A percentile compares a stretch with the other conserved stretches of the same genome.
phyloP scores from a whole-genome alignment of 73 alveolate species.

The Tetrahymena borealis region DNA sequence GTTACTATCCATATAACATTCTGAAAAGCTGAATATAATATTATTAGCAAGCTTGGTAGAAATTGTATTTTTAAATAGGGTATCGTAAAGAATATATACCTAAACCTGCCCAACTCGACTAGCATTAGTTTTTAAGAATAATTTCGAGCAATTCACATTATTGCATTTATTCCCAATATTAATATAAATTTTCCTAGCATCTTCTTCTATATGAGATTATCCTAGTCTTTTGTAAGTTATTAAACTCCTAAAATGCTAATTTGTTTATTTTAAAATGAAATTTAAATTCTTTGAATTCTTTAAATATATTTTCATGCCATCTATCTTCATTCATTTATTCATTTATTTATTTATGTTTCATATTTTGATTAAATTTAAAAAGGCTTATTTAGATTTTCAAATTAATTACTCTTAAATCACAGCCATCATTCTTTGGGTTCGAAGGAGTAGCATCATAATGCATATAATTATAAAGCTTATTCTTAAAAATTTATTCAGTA shows the following conservation, averaged over 20 bases:
- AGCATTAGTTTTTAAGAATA: background rate
- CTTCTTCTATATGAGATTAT: background rate
- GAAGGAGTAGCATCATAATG: background rate
- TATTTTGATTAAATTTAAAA: background rate
- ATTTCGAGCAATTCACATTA: background rate
- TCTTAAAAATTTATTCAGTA: background rate
- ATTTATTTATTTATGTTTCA: background rate
- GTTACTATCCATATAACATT: background rate
- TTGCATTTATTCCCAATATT: background rate
- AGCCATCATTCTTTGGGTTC: background rate
- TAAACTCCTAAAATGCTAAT: background rate
- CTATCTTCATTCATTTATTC: no score
- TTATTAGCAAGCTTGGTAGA: background rate
- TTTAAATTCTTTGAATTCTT: background rate
- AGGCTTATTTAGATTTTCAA: no score
- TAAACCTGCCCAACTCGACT: background rate
- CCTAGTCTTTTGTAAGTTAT: background rate
- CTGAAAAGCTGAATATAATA: background rate
- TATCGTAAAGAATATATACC: background rate
- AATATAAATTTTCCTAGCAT: background rate
- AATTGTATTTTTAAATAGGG: background rate
- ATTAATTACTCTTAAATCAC: background rate
- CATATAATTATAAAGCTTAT: background rate
- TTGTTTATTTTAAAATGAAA: background rate
- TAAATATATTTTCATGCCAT: no score